These are phyloP conservation scores for Kluyveromyces starmeri DNA, from an alignment of 805 yeast species.

Conservation along the genomic window DNA sequence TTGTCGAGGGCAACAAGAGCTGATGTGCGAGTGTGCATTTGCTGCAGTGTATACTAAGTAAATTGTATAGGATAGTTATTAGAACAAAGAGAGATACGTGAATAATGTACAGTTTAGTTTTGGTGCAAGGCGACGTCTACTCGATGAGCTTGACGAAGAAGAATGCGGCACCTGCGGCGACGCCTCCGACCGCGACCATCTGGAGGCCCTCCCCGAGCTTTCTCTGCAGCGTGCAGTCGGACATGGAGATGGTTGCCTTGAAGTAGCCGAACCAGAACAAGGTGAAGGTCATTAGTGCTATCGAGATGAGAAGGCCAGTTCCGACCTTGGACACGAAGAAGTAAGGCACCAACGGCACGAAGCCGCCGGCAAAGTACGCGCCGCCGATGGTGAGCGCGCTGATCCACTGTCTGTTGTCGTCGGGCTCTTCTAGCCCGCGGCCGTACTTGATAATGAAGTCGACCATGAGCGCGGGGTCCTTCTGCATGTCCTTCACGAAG, in stretches of 20 bases:
- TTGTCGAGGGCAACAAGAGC: slow-evolving; percentile 22
- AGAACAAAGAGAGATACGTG: no score
- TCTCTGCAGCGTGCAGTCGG: slow-evolving; percentile 51
- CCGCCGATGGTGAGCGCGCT: slow-evolving; percentile 87
- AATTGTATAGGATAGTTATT: no score
- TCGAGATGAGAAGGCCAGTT: slow-evolving; percentile 66
- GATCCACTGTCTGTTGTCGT: slow-evolving; percentile 79
- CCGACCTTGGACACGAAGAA: slow-evolving; percentile 72
- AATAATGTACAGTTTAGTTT: no score
- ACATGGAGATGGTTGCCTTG: slow-evolving; percentile 80
- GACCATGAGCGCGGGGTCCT: slow-evolving; percentile 67
- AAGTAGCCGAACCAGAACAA: slow-evolving; percentile 79
- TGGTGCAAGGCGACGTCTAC: slow-evolving; percentile 7
- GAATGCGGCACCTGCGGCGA: slow-evolving; percentile 98
- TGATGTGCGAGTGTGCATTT: no score
- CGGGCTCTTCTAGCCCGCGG: slow-evolving; percentile 91
- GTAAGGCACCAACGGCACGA: slow-evolving; percentile 84
- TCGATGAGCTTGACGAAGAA: slow-evolving; percentile 72
- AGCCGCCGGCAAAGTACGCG: slow-evolving; percentile 86
- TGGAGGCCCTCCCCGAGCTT: slow-evolving; percentile 74
- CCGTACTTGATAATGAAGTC: slow-evolving; percentile 84
- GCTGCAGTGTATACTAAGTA: no score
- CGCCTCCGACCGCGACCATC: slow-evolving; percentile 93
- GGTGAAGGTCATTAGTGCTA: slow-evolving; percentile 75
- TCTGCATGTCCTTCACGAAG: slow-evolving; percentile 71